A percentile compares a stretch with the other conserved stretches of the same genome.
These are phyloP conservation scores for Ogataea pilisensis DNA, from an alignment of 805 yeast species.

Conservation along the genomic window DNA sequence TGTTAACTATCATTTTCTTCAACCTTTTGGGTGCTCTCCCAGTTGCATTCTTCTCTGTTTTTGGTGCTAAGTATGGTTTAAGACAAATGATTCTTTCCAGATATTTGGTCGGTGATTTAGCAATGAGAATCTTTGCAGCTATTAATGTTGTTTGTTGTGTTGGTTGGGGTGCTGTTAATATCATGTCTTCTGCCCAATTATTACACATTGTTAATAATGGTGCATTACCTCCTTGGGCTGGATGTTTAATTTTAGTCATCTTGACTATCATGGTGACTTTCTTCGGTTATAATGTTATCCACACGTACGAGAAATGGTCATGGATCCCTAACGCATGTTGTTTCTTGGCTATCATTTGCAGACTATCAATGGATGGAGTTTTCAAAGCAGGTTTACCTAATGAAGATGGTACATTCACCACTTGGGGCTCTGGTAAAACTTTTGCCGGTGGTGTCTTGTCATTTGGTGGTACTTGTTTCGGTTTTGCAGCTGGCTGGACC, in stretches of 20 bases:
- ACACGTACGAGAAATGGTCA: conserved; percentile 74
- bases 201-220: conserved; percentile 67
- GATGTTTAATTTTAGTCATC: conserved; percentile 67
- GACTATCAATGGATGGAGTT: conserved; percentile 63
- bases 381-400: conserved; percentile 48
- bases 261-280: conserved; percentile 70
- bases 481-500: conserved; percentile 94
- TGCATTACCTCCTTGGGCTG: conserved; percentile 85
- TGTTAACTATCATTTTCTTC: conserved; percentile 67
- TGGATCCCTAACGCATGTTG: conserved; percentile 81
- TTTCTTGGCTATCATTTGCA: conserved; percentile 74
- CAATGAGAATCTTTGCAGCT: conserved; percentile 72
- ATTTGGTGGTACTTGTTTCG: conserved; percentile 79
- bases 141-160: conserved; percentile 82
- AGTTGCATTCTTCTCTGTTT: conserved; percentile 78
- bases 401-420: conserved; percentile 24
- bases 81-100: conserved; percentile 85
- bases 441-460: conserved; percentile 76
- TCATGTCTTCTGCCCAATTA: conserved; percentile 83
- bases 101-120: conserved; percentile 69
- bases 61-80: conserved; percentile 80
- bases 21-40: conserved; percentile 67
- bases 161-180: conserved; percentile 95
- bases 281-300: conserved; percentile 83
- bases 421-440: conserved; percentile 50